A percentile compares a stretch with the other conserved stretches of the same genome.
Conservation (phyloP, 2,329 filamentous ascomycete genomes). For the Septoria linicola region DNA sequence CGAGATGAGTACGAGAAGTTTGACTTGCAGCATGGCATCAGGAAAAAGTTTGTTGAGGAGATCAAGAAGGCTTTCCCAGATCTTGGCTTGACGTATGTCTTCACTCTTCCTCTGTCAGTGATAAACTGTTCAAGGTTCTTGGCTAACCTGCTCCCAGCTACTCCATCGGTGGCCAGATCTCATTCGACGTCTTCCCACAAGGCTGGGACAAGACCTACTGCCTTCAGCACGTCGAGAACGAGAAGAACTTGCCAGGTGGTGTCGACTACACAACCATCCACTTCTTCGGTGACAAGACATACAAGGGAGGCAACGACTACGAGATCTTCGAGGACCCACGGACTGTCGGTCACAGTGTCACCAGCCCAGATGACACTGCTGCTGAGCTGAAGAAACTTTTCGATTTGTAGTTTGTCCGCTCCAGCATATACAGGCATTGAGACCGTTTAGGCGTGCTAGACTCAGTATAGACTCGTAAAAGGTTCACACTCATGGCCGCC, state of each 20-base stretch:
- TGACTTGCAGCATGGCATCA: constrained; percentile 74
- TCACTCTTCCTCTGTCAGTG: too few relatives aligned
- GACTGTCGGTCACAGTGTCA: constrained; percentile 82
- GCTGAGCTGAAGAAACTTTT: constrained; percentile 79
- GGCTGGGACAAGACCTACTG: constrained; percentile 99
- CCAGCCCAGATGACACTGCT: constrained; percentile 77
- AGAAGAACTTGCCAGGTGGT: constrained; percentile 64
- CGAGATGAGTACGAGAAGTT: constrained; percentile 78
- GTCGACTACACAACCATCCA: constrained; percentile 83
- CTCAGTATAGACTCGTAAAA: not conserved
- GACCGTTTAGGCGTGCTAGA: not conserved
- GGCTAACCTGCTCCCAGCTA: constrained; percentile 56
- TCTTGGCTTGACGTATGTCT: constrained; percentile 74
- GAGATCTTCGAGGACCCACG: constrained; percentile 85
- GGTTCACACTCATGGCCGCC: not conserved
- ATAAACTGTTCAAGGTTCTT: not conserved
- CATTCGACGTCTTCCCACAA: constrained; percentile 93
- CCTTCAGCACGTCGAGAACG: constrained; percentile 78
- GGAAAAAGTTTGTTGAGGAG: constrained; percentile 71
- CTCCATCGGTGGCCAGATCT: constrained; percentile 95
- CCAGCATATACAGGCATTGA: not conserved
- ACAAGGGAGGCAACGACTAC: constrained; percentile 87
- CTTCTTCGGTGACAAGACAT: constrained; percentile 98
- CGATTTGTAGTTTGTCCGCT: constrained; percentile 27
- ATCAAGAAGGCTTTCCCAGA: constrained; percentile 80